Evolutionary conservation across 1,284 basidiomycete species (phyloP).

Genomic region (Ceratobasidium sp.): DNA sequence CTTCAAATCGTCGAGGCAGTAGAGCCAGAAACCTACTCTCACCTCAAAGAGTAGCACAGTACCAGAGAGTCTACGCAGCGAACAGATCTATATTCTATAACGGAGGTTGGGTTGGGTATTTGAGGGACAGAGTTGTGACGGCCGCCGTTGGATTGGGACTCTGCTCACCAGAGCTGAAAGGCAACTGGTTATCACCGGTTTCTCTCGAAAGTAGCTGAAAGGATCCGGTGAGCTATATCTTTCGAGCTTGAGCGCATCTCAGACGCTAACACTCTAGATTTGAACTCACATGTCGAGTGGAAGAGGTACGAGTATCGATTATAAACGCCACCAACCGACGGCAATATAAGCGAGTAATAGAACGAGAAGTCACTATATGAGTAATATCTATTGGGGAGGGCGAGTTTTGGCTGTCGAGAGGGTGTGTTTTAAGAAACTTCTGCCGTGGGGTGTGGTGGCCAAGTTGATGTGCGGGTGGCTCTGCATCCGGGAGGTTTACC

Average conservation of each 20-base stretch:
- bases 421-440: background rate
- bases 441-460: constrained; percentile 20
- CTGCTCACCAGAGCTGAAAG: background rate
- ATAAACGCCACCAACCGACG: background rate
- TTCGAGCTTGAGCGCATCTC: background rate
- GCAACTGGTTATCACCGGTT: background rate
- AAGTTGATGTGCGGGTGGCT: constrained; percentile 28
- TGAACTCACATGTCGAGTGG: too few relatives aligned
- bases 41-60: background rate
- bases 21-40: background rate
- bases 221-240: background rate
- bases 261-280: too few relatives aligned
- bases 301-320: background rate
- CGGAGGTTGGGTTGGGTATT: background rate
- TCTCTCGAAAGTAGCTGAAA: background rate
- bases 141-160: background rate
- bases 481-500: constrained; percentile 33
- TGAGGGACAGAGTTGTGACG: background rate
- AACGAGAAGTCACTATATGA: background rate
- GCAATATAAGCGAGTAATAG: background rate
- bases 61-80: background rate
- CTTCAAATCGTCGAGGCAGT: background rate
- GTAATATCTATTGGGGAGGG: background rate
- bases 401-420: background rate
- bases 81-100: background rate